Base-by-base conservation (phyloP, 2,329 filamentous ascomycete species). In the Aureobasidium lini region DNA sequence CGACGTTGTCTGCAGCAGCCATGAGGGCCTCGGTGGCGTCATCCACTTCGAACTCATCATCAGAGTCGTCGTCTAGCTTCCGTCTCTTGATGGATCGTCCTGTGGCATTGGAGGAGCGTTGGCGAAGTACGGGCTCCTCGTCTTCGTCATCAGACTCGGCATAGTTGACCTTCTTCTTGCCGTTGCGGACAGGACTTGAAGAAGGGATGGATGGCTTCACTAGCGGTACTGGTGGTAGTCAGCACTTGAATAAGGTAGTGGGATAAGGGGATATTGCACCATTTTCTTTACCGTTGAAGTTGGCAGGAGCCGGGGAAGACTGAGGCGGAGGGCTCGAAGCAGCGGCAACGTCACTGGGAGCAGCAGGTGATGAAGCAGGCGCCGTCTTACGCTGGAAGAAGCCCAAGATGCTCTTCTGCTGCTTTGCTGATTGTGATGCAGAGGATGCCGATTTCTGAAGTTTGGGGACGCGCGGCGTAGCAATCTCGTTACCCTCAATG, bases 181-280 rank as follows among this genome's bases (percentile, higher is more conserved):
- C 90, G 81, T 91, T 91, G 68, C 91, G 84, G 15, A 87, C 86
- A 1, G 92, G 91, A 68, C 91, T 95, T 69, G 85, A 88, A 3
- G 76, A 78, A 48, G 77, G 31, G n/a, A 56, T 37, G 4, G 39
- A 44, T 43, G 52, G 52, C 18, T 56, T 56, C 9, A 28, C 52
- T 37, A 46, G 4, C 2, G 31, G 37, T 11, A 28, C 40, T 36
- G 15, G 29, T 52, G 15, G 47, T 28, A 49, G 40, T 56, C n/a
- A 56, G 52, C 31, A 8, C 66, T 40, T 68, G 74, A 69, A 43
- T 70, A 73, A 62, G 70, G 63, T 49, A 72, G 70, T 57, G 73
- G 79, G 39, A 2, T 42, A 15, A n/a, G 42, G 50, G 3, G 23
- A 13, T 15, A 69, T 73, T 68, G 76, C 71, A 74, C 77, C 78